A percentile compares a stretch with the other conserved stretches of the same genome.
phyloP scores from a whole-genome alignment of 176 grass and related monocot genomes.

The Rhynchospora pubera region DNA sequence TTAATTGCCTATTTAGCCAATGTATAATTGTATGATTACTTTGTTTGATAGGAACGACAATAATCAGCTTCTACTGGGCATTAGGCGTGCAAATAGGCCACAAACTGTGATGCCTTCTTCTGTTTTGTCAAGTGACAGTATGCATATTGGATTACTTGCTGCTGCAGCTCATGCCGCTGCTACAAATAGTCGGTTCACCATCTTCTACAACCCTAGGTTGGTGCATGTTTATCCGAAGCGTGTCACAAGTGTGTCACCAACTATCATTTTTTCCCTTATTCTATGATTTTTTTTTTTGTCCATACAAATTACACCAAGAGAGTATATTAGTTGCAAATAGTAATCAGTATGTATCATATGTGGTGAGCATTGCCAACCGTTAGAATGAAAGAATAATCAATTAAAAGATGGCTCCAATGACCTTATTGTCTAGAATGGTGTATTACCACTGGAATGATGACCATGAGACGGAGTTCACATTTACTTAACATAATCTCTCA shows the following conservation, averaged over 20 bases:
- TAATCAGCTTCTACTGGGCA: constrained; percentile 91
- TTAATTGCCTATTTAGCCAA: not conserved
- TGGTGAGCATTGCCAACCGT: not conserved
- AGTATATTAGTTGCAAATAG: not conserved
- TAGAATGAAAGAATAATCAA: not conserved
- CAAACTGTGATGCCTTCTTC: constrained; percentile 98
- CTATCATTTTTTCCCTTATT: not conserved
- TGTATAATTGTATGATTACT: not conserved
- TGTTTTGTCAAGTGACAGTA: constrained; percentile 97
- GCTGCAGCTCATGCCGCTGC: constrained; percentile 93
- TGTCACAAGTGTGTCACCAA: not conserved
- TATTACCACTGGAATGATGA: not conserved
- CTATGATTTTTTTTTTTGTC: not conserved
- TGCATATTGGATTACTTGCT: constrained; percentile 97
- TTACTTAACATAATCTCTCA: not conserved
- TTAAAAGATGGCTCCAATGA: not conserved
- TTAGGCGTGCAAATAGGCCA: constrained; percentile 76
- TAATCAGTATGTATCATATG: not conserved
- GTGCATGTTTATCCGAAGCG: not conserved
- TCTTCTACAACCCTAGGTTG: constrained; percentile 98
- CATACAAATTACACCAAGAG: not conserved
- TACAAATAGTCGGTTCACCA: constrained; percentile 96
- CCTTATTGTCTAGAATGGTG: not conserved
- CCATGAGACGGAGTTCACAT: not conserved
- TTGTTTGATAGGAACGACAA: constrained; percentile 68